phyloP scores from a whole-genome alignment of 441 rosid species.

The Populus trichocarpa region DNA sequence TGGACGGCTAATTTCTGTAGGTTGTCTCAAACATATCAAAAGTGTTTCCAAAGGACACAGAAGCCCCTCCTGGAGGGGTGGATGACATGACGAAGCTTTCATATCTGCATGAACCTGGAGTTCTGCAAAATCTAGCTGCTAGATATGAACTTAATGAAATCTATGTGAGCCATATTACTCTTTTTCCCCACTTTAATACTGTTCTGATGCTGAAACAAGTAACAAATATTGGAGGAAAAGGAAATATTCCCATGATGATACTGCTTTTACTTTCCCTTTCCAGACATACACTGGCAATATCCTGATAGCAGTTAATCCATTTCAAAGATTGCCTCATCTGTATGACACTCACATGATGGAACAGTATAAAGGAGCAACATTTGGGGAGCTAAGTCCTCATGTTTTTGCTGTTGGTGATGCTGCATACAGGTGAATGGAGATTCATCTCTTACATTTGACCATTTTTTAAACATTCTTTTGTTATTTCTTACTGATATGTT shows the following conservation, averaged over 20 bases:
- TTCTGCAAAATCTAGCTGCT: slow-evolving; percentile 75
- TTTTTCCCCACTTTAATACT: background rate
- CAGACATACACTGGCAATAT: slow-evolving; percentile 97
- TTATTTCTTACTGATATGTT: slow-evolving; percentile 23
- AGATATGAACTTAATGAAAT: slow-evolving; percentile 93
- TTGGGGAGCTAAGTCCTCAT: slow-evolving; percentile 97
- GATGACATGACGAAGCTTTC: slow-evolving; percentile 99
- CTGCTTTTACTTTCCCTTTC: slow-evolving; percentile 11
- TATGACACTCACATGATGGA: slow-evolving; percentile 98
- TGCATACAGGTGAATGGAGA: slow-evolving; percentile 58
- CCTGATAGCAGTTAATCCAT: slow-evolving; percentile 90
- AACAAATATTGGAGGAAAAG: slow-evolving; percentile 10
- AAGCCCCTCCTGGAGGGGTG: slow-evolving; percentile 92
- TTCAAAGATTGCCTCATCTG: slow-evolving; percentile 93
- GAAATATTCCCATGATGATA: slow-evolving; percentile 18
- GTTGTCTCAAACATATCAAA: slow-evolving; percentile 62
- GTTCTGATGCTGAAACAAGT: slow-evolving; percentile 12
- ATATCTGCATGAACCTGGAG: slow-evolving; percentile 94
- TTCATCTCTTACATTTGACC: background rate
- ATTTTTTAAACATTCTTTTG: background rate
- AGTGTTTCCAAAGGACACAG: slow-evolving; percentile 82
- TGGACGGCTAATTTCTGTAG: slow-evolving; percentile 31
- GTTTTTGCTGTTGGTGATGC: slow-evolving; percentile 92
- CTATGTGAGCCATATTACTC: slow-evolving; percentile 50
- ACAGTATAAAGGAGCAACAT: slow-evolving; percentile 88